A percentile compares a stretch with the other conserved stretches of the same genome.
Evolutionary conservation across 495 filamentous ascomycete species (phyloP).

Genomic region (Aspergillus nidulans): DNA sequence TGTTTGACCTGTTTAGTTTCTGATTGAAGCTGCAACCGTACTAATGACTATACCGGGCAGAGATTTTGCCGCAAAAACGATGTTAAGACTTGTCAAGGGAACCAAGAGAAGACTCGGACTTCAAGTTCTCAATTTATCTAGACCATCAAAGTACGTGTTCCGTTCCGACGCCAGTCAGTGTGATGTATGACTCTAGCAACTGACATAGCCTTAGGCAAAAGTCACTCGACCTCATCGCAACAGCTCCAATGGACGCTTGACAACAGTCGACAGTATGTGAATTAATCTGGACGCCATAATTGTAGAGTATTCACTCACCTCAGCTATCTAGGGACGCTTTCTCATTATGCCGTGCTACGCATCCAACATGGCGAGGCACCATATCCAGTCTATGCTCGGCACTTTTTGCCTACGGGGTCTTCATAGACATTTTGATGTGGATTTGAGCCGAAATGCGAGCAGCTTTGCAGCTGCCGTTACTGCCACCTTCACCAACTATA

Average conservation of each 20-base stretch:
- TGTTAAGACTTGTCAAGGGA: slow-evolving; percentile 6
- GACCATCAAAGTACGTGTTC: not conserved
- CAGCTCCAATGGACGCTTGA: slow-evolving; percentile 11
- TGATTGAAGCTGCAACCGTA: slow-evolving; percentile 21
- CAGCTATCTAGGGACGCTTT: slow-evolving; percentile 17
- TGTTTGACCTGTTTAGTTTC: slow-evolving; percentile 21
- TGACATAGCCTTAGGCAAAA: slow-evolving; percentile 7
- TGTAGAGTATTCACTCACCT: not conserved
- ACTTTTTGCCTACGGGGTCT: slow-evolving; percentile 22
- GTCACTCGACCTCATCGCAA: slow-evolving; percentile 13
- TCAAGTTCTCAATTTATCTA: not conserved
- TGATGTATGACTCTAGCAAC: not conserved
- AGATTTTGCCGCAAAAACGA: slow-evolving; percentile 10
- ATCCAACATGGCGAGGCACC: slow-evolving; percentile 17
- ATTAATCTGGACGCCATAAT: not conserved
- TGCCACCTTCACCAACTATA: slow-evolving; percentile 19
- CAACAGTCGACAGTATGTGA: slow-evolving; percentile 10
- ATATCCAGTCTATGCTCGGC: slow-evolving; percentile 14
- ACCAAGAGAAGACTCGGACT: not conserved
- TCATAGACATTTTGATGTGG: slow-evolving; percentile 20
- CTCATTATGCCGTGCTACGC: slow-evolving; percentile 21
- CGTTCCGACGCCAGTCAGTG: not conserved
- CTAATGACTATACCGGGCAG: slow-evolving; percentile 17
- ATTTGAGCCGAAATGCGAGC: slow-evolving; percentile 19
- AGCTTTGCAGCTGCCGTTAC: slow-evolving; percentile 20